Evolutionary conservation across 2,329 filamentous ascomycete species (phyloP).

Genomic region (Colletotrichum caudatum): DNA sequence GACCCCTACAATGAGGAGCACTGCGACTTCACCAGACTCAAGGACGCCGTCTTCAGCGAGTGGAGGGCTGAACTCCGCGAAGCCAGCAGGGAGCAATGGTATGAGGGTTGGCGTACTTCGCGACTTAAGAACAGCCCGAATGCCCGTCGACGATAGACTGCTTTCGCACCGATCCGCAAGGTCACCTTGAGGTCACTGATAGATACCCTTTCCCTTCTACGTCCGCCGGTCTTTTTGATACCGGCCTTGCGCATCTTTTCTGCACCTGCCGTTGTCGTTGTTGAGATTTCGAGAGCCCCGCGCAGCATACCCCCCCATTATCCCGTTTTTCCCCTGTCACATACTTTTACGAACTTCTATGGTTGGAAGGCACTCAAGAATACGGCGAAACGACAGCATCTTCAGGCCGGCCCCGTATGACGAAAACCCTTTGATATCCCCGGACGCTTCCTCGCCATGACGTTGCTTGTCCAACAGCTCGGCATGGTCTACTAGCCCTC

Average conservation of each 20-base stretch:
- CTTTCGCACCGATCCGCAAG: slow-evolving; percentile 12
- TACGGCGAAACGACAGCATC: slow-evolving; percentile 29
- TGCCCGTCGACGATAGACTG: slow-evolving; percentile 51
- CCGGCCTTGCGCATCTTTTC: slow-evolving; percentile 28
- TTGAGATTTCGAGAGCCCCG: slow-evolving; percentile 48
- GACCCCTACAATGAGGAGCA: slow-evolving; percentile 92
- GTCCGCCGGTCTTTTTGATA: neutral
- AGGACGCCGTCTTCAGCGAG: slow-evolving; percentile 91
- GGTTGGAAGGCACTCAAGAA: slow-evolving; percentile 31
- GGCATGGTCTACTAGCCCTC: neutral
- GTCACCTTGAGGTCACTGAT: slow-evolving; percentile 19
- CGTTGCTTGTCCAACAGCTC: neutral
- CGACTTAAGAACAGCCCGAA: slow-evolving; percentile 68
- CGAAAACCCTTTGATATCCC: slow-evolving; percentile 37
- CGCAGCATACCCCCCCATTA: slow-evolving; percentile 53
- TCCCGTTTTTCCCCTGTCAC: slow-evolving; percentile 41
- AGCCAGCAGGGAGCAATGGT: slow-evolving; percentile 91
- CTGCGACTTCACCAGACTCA: slow-evolving; percentile 92
- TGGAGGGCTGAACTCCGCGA: slow-evolving; percentile 94
- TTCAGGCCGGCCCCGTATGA: slow-evolving; percentile 20
- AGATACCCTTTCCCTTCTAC: slow-evolving; percentile 39
- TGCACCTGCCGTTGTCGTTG: slow-evolving; percentile 37
- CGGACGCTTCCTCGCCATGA: slow-evolving; percentile 6
- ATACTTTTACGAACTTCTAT: slow-evolving; percentile 43
- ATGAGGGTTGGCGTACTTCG: slow-evolving; percentile 91